phyloP scores from a whole-genome alignment of 1,284 basidiomycete species.

The Austroboletus novae-zelandiae region DNA sequence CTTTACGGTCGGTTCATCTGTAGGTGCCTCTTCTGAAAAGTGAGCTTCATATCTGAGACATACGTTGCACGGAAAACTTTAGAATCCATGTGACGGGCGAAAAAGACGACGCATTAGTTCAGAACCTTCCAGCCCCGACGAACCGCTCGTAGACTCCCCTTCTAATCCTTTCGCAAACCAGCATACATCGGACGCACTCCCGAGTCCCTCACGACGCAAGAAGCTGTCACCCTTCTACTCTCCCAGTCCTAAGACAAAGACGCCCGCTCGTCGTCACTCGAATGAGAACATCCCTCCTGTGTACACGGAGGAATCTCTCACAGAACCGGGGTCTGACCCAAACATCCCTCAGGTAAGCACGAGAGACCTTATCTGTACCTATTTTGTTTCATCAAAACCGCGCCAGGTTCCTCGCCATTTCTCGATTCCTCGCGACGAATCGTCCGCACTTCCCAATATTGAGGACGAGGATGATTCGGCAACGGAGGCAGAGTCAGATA shows the following conservation, averaged over 20 bases:
- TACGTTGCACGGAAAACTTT: background rate
- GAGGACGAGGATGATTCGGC: conserved; percentile 26
- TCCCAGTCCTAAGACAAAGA: conserved; percentile 2
- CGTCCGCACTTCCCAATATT: no score
- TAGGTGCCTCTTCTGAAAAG: conserved; percentile 9
- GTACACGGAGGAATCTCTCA: conserved; percentile 25
- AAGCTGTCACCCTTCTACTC: conserved; percentile 1
- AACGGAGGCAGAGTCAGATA: conserved; percentile 35
- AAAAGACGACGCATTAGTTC: background rate
- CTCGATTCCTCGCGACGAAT: background rate
- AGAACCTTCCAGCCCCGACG: conserved; percentile 3
- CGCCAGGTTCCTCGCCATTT: background rate
- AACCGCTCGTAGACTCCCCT: conserved; percentile 2
- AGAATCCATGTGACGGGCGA: conserved; percentile 1
- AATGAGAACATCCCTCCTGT: conserved; percentile 5
- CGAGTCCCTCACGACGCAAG: background rate
- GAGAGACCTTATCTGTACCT: background rate
- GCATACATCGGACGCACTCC: background rate
- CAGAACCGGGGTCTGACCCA: conserved; percentile 33
- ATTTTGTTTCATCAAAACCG: background rate
- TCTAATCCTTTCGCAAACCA: conserved; percentile 1
- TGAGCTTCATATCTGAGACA: conserved; percentile 14
- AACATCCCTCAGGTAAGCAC: conserved; percentile 10
- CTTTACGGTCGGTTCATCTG: background rate
- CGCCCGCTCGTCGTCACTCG: conserved; percentile 2